Conservation (phyloP, 176 grass and related monocot species). For the Carex littledalei region DNA sequence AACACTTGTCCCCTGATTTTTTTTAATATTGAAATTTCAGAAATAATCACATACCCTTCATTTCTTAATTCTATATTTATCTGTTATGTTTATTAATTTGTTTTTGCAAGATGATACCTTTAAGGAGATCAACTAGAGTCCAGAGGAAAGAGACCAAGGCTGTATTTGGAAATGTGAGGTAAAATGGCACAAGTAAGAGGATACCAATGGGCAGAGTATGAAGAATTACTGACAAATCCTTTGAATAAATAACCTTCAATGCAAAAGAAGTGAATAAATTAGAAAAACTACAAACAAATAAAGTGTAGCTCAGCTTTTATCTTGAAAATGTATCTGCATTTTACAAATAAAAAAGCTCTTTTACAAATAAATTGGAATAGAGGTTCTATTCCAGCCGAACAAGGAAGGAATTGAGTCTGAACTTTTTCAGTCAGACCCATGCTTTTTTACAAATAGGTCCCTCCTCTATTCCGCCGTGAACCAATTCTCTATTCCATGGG, state of each 20-base stretch:
- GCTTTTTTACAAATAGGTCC: no score
- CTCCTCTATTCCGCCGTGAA: no score
- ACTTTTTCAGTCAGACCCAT: no score
- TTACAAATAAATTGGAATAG: neutral
- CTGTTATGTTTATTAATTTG: neutral
- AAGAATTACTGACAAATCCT: conserved; percentile 58
- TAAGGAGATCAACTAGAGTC: conserved; percentile 45
- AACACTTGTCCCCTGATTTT: neutral
- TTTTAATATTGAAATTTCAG: neutral
- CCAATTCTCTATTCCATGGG: no score
- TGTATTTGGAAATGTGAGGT: conserved; percentile 53
- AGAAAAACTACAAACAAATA: conserved; percentile 23
- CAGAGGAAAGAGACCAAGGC: conserved; percentile 42
- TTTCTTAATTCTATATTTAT: neutral
- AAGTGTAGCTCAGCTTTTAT: conserved; percentile 8
- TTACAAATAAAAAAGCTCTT: conserved; percentile 6
- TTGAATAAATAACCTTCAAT: conserved; percentile 80
- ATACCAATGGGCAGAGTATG: conserved; percentile 64
- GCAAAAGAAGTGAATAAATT: conserved; percentile 27
- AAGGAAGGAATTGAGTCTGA: no score
- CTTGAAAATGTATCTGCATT: neutral
- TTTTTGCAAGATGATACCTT: conserved; percentile 47
- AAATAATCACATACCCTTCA: neutral
- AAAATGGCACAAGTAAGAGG: conserved; percentile 63
- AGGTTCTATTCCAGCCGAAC: no score